phyloP scores from a whole-genome alignment of 148 eudicot species.

The Polygonum aviculare region DNA sequence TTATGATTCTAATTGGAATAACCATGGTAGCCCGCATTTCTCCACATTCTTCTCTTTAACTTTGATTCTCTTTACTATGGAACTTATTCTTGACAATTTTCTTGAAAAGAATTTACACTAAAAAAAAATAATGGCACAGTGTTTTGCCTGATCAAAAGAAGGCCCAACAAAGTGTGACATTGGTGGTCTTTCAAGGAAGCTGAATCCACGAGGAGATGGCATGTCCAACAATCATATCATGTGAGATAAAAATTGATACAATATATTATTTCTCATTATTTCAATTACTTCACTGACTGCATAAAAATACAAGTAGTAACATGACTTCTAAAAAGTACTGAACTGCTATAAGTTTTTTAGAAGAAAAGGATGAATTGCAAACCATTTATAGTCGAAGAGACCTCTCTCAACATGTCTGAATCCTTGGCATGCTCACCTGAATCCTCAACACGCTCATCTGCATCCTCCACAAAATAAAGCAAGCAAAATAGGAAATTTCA shows the following conservation, averaged over 20 bases:
- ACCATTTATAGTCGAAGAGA: conserved; percentile 2
- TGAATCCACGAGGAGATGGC: neutral
- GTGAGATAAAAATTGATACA: neutral
- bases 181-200: neutral
- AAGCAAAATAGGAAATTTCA: neutral
- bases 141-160: neutral
- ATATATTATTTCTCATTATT: neutral
- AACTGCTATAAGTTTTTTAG: neutral
- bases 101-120: neutral
- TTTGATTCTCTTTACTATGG: neutral
- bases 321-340: neutral
- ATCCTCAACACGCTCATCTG: neutral
- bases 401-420: neutral
- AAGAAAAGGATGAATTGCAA: neutral
- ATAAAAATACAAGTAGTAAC: neutral
- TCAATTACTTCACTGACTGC: neutral
- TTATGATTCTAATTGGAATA: neutral
- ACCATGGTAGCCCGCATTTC: neutral
- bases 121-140: neutral
- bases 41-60: neutral
- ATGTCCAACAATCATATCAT: neutral
- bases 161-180: neutral
- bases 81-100: neutral
- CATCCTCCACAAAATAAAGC: neutral
- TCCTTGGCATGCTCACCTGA: neutral